Evolutionary conservation across 2,329 filamentous ascomycete genomes (phyloP), one percentile per base, ranked within the genome.

Genomic region (Aureobasidium sp.): DNA sequence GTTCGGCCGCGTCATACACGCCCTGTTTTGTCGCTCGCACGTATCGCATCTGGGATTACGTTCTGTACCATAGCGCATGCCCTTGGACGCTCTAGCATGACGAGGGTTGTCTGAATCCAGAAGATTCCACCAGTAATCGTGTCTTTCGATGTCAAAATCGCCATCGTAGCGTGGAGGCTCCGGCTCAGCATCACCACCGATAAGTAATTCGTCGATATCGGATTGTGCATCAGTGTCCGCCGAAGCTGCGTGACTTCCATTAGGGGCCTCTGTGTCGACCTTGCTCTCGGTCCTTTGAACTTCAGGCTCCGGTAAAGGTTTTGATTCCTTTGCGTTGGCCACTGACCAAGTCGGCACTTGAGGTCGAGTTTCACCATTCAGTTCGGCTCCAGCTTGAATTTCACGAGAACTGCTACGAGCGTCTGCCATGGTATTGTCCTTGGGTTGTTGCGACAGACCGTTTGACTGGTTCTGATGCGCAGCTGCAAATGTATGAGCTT

Each of bases 81-180:
- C 57, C 34, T 60, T 60, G 25, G 57, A 60, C 25, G 57, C 57
- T 31, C 57, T 49, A n/a, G 44, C 15, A 51, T 60, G 57, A 17
- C 57, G 57, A n/a, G 57, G 57, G 7, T 60, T 60, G 22, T 49
- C 45, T 36, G 42, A 31, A 36, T 60, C 57, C 8, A 60, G 45
- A 29, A 60, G 57, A 15, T 60, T 60, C 57, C 57, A 60, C 57
- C 57, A 60, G 45, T 60, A 60, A n/a, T 60, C 57, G 45, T 60
- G 57, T 27, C 57, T 49, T 27, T 60, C 57, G 29, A 60, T 60
- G 36, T 60, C 57, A 34, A 60, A 60, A 15, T 60, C 57, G 17
- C 57, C 57, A 20, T 60, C 57, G 42, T 60, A 60, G 3, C 57
- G 57, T 8, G 57, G 57, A 31, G 57, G 57, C 8, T 60, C 57